Conservation (phyloP, 2,329 filamentous ascomycete genomes). For the Diaporthe sp. region DNA sequence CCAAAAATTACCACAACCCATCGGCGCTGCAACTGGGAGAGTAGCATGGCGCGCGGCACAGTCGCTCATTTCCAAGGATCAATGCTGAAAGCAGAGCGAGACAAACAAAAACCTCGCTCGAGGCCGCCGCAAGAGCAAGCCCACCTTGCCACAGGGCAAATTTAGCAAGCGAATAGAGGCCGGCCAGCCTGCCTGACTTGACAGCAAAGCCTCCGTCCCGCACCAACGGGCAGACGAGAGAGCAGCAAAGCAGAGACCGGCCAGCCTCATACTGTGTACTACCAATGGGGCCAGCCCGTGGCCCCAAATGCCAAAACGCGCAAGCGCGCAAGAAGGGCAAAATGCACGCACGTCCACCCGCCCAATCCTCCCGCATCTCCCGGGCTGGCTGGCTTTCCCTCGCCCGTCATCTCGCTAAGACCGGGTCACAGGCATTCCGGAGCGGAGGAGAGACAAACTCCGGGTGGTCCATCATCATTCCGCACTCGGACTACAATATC, state of each 20-base stretch:
- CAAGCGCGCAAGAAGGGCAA: constrained; percentile 3
- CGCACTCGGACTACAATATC: not conserved
- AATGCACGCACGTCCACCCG: not conserved
- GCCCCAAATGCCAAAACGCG: not conserved
- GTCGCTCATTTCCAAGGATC: not conserved
- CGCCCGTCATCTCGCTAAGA: constrained; percentile 9
- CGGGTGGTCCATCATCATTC: not conserved
- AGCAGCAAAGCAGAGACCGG: not conserved
- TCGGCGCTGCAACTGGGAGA: not conserved
- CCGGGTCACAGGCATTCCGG: constrained; percentile 22
- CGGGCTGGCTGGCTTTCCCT: not conserved
- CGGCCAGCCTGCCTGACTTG: not conserved
- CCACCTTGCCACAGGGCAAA: not conserved
- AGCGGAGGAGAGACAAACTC: not conserved
- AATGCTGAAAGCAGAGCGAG: not conserved
- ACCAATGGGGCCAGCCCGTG: not conserved
- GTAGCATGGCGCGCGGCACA: constrained; percentile 29
- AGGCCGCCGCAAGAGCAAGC: not conserved
- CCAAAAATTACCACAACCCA: constrained; percentile 18
- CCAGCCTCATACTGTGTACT: not conserved
- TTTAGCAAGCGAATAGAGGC: not conserved
- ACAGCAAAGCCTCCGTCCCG: not conserved
- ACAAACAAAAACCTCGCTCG: not conserved
- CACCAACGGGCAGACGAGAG: constrained; percentile 3
- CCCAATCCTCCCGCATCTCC: not conserved